Evolutionary conservation across 306 rosid species (phyloP).

Genomic region (Sicyos edulis): DNA sequence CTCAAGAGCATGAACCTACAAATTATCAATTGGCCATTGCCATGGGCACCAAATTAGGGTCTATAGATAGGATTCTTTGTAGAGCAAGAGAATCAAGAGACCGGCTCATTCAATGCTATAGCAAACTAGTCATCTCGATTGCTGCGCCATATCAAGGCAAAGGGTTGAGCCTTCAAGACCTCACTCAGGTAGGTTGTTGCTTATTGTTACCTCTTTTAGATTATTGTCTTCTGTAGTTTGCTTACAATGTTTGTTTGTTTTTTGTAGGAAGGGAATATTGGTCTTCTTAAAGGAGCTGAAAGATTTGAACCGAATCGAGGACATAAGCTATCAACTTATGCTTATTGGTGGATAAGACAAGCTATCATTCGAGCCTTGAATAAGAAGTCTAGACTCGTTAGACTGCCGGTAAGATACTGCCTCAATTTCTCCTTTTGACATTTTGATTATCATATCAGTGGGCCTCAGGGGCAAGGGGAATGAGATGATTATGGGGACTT

Average conservation of each 20-base stretch:
- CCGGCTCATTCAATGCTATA: slow-evolving; percentile 40
- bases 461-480: too few species aligned
- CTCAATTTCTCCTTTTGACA: slow-evolving; percentile 7
- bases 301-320: slow-evolving; percentile 69
- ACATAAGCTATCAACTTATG: slow-evolving; percentile 67
- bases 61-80: slow-evolving; percentile 43
- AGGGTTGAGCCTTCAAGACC: slow-evolving; percentile 71
- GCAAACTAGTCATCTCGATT: slow-evolving; percentile 59
- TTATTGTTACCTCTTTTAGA: slow-evolving; percentile 19
- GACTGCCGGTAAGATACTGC: slow-evolving; percentile 67
- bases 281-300: slow-evolving; percentile 72
- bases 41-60: slow-evolving; percentile 28
- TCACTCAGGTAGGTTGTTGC: slow-evolving; percentile 56
- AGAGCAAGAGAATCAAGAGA: slow-evolving; percentile 50
- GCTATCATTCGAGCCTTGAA: slow-evolving; percentile 66
- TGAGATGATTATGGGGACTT: too few species aligned
- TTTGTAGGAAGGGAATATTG: slow-evolving; percentile 75
- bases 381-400: slow-evolving; percentile 53
- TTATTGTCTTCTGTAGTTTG: slow-evolving; percentile 5
- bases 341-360: slow-evolving; percentile 86
- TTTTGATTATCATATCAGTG: not conserved
- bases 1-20: slow-evolving; percentile 35
- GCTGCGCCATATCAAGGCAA: slow-evolving; percentile 60
- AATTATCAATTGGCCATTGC: slow-evolving; percentile 32
- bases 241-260: slow-evolving; percentile 18